Base-by-base conservation (phyloP, 176 grass and related monocot genomes). In the Chloris gayana region DNA sequence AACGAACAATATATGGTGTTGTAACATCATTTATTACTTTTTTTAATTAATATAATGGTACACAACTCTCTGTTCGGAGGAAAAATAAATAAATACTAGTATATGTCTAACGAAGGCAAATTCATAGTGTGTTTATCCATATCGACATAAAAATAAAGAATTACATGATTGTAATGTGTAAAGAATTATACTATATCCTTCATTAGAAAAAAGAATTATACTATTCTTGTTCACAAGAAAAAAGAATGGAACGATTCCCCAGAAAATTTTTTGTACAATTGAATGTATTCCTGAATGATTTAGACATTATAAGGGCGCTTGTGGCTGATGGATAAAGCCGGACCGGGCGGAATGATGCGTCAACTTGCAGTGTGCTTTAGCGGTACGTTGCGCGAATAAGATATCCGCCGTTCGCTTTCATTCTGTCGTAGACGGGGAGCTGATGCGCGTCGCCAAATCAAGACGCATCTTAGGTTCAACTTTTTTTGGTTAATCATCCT, bases 261-360 rank as follows among this genome's bases (percentile, higher is more conserved):
- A 58, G 54, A 25, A 25, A n/a, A n/a, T n/a, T n/a, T n/a, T n/a
- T 26, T 26, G 9, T 33, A 49, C 29, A 4, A 32, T 29, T 6
- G 27, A 9, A 11, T 53, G 31, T 14, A 75, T 38, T 26, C 33
- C 24, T 7, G 33, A 57, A 57, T 35, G 11, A 35, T 22, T 24
- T 34, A 22, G 49, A 33, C 49, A 14, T 35, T 69, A 42, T 39
- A 22, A 57, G 18, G 19, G 26, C 1, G 73, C 5, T 59, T 50
- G 45, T 41, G 29, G 24, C 21, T 62, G 69, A 67, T 39, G 75
- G 76, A 66, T 59, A 74, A 74, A 73, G 69, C 83, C 33, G 9
- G 37, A 14, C 13, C 18, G 19, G 34, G 22, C 34, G 61, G 41
- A 25, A 58, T 19, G 67, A 35, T 49, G 67, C 33, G 69, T 79